A percentile compares a stretch with the other conserved stretches of the same genome.
These are phyloP conservation scores for Salvia hispanica DNA, from an alignment of 257 asterid species.

Conservation along the genomic window DNA sequence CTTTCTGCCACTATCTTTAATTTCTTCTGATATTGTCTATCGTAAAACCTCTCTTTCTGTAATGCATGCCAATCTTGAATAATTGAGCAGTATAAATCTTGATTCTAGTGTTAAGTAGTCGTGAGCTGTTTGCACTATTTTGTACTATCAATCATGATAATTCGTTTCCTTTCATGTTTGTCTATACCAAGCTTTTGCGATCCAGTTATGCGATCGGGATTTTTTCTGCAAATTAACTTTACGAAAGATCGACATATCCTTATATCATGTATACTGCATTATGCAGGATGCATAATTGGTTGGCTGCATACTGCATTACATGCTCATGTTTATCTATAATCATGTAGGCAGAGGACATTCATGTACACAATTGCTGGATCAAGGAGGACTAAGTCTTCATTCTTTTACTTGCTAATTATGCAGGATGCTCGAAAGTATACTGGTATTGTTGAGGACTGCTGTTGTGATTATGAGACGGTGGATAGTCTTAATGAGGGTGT, in stretches of 20 bases:
- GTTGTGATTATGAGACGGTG: constrained; percentile 97
- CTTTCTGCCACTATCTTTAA: neutral
- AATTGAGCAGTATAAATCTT: neutral
- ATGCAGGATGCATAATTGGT: neutral
- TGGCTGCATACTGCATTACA: neutral
- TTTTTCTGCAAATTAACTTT: neutral
- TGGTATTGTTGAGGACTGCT: constrained; percentile 91
- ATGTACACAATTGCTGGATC: neutral
- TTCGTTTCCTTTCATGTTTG: too few relatives aligned
- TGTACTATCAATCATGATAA: neutral
- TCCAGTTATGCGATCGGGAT: neutral
- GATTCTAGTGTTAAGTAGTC: neutral
- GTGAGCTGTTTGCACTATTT: neutral
- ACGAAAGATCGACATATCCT: neutral
- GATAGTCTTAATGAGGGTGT: constrained; percentile 78
- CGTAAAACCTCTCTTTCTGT: neutral
- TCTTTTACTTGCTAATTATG: constrained; percentile 39
- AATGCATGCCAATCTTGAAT: neutral
- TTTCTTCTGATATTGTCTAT: neutral
- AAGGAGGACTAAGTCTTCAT: constrained; percentile 9
- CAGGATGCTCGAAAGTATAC: constrained; percentile 90
- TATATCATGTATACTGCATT: neutral
- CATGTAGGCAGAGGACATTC: constrained; percentile 14
- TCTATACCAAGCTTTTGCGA: neutral
- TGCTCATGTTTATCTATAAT: neutral